Percentiles rank a stretch among this genome's conserved stretches.
Evolutionary conservation across 441 rosid species (phyloP).

Genomic region (Macaranga tanarius): DNA sequence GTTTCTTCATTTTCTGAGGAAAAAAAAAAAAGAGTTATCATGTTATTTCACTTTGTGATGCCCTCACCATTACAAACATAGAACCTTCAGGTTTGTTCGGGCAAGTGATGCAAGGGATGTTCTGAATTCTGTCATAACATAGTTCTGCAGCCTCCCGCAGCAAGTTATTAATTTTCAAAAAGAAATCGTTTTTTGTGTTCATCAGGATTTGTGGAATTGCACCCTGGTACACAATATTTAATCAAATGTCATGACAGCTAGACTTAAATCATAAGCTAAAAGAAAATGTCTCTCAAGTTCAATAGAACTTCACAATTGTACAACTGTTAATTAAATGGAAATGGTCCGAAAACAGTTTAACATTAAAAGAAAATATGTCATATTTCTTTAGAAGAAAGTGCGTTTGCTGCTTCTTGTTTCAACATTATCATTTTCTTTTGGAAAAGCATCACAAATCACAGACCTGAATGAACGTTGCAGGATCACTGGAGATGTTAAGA

Average conservation of each 20-base stretch:
- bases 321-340: no score
- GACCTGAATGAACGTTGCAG: slow-evolving; percentile 66
- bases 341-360: no score
- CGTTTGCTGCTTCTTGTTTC: neutral
- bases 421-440: neutral
- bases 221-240: slow-evolving; percentile 37
- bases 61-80: slow-evolving; percentile 53
- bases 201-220: slow-evolving; percentile 65
- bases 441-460: slow-evolving; percentile 19
- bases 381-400: neutral
- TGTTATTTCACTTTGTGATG: neutral
- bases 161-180: slow-evolving; percentile 35
- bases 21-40: neutral
- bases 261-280: neutral
- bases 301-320: neutral
- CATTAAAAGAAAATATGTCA: no score
- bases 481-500: slow-evolving; percentile 50
- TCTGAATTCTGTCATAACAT: slow-evolving; percentile 46
- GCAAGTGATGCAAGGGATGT: slow-evolving; percentile 57
- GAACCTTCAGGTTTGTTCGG: slow-evolving; percentile 59
- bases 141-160: slow-evolving; percentile 49
- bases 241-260: neutral
- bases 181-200: slow-evolving; percentile 60
- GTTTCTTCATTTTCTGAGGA: neutral
- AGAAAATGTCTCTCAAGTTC: neutral